Evolutionary conservation across 176 grass and related monocot genomes (phyloP).

Genomic region (Chloris gayana): DNA sequence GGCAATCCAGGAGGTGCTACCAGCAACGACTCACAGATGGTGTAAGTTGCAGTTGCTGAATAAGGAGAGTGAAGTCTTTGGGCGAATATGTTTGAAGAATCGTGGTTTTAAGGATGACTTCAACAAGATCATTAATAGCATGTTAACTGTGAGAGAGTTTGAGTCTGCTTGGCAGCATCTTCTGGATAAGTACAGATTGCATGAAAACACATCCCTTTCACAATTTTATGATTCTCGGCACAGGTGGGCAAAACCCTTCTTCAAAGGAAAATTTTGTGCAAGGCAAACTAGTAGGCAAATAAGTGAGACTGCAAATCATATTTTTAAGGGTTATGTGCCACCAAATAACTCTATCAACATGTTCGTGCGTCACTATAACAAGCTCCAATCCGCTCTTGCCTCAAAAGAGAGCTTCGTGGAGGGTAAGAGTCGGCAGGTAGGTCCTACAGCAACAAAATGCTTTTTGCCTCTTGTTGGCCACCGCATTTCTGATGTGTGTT

Average conservation of each 20-base stretch:
- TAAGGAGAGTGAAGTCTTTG: no score
- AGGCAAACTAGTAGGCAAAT: not conserved
- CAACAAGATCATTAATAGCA: no score
- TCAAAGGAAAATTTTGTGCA: no score
- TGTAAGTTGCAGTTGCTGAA: no score
- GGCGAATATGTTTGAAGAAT: no score
- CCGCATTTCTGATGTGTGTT: not conserved
- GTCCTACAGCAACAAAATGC: not conserved
- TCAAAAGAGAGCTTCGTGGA: not conserved
- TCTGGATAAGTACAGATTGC: no score
- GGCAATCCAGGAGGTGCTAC: no score
- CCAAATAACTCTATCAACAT: conserved; percentile 9
- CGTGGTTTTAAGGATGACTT: no score
- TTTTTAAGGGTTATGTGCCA: conserved; percentile 21
- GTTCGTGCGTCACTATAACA: conserved; percentile 18
- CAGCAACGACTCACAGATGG: no score
- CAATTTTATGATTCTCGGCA: conserved; percentile 5
- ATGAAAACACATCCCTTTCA: not conserved
- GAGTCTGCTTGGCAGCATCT: no score
- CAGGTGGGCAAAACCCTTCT: no score
- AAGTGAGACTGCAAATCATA: not conserved
- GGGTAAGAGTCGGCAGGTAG: conserved; percentile 7
- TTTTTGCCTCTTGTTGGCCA: not conserved
- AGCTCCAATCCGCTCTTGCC: not conserved
- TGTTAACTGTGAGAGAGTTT: no score